These are phyloP conservation scores for Nakazawaea ishiwadae DNA, from an alignment of 805 yeast species.

Conservation along the genomic window DNA sequence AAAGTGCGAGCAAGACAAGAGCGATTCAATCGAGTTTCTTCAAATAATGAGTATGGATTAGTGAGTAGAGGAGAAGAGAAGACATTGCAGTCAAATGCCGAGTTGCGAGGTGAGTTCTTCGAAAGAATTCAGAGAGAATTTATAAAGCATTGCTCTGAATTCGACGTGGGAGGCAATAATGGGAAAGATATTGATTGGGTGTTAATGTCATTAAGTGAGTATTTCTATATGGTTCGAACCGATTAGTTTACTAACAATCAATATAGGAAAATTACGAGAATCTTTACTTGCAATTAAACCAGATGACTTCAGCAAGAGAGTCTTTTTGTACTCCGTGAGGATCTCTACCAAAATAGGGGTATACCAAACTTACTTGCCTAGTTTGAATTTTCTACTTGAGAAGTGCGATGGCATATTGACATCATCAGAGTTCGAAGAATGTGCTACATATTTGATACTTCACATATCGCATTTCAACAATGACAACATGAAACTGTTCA, in stretches of 20 bases:
- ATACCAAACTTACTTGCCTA: slow-evolving; percentile 51
- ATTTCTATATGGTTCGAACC: neutral
- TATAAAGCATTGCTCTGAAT: slow-evolving; percentile 25
- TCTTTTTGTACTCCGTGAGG: slow-evolving; percentile 43
- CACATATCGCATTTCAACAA: slow-evolving; percentile 40
- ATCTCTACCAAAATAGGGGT: slow-evolving; percentile 41
- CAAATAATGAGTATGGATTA: slow-evolving; percentile 39
- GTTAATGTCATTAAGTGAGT: slow-evolving; percentile 27
- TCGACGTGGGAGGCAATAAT: neutral
- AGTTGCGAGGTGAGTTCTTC: slow-evolving; percentile 37
- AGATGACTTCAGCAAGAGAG: slow-evolving; percentile 36
- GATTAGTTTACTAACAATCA: slow-evolving; percentile 4
- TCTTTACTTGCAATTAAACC: slow-evolving; percentile 38
- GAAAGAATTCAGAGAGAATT: slow-evolving; percentile 29
- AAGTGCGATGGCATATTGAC: slow-evolving; percentile 19
- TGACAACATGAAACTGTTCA: slow-evolving; percentile 28
- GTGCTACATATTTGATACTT: slow-evolving; percentile 36
- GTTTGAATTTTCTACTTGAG: slow-evolving; percentile 37
- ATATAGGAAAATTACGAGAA: slow-evolving; percentile 47
- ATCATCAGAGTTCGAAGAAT: slow-evolving; percentile 31
- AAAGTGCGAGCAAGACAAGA: slow-evolving; percentile 6
- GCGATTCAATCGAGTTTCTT: slow-evolving; percentile 17
- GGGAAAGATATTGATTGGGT: slow-evolving; percentile 22
- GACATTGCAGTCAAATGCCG: slow-evolving; percentile 38
- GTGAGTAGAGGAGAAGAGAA: slow-evolving; percentile 58